These are phyloP conservation scores for Populus hybrid DNA, from an alignment of 441 rosid species.

Conservation along the genomic window DNA sequence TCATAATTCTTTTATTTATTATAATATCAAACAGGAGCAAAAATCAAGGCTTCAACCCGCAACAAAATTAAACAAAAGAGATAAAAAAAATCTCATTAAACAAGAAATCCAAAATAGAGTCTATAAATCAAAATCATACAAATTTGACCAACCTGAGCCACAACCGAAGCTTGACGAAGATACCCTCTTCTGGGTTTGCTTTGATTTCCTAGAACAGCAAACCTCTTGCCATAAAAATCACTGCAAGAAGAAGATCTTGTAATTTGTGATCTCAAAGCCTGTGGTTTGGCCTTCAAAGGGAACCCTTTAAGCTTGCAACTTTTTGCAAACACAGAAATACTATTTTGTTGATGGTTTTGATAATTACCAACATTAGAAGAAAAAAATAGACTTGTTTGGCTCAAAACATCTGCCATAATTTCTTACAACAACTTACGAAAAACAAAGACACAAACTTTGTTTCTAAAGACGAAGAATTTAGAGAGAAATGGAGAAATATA, in stretches of 20 bases:
- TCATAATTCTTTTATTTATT: background rate
- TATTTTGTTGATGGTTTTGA: conserved; percentile 17
- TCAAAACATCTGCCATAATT: conserved; percentile 51
- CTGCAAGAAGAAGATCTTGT: conserved; percentile 15
- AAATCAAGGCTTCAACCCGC: background rate
- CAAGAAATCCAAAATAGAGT: background rate
- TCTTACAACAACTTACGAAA: background rate
- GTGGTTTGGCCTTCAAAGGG: conserved; percentile 32
- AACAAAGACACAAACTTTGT: background rate
- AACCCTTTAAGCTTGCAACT: conserved; percentile 31
- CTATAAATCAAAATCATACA: background rate
- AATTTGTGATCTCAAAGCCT: conserved; percentile 28
- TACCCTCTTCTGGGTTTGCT: conserved; percentile 20
- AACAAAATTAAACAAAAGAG: background rate
- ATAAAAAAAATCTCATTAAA: background rate
- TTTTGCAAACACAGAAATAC: conserved; percentile 26
- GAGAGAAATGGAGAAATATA: background rate
- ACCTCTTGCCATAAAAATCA: conserved; percentile 42
- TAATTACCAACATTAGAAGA: conserved; percentile 14
- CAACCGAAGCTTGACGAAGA: conserved; percentile 20
- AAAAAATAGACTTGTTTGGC: conserved; percentile 37
- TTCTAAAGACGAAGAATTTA: background rate
- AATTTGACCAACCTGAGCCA: conserved; percentile 47
- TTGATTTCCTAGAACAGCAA: conserved; percentile 28
- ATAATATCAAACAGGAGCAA: background rate